phyloP scores from a whole-genome alignment of 768 basidiomycete species.

The Gloeophyllum trabeum region DNA sequence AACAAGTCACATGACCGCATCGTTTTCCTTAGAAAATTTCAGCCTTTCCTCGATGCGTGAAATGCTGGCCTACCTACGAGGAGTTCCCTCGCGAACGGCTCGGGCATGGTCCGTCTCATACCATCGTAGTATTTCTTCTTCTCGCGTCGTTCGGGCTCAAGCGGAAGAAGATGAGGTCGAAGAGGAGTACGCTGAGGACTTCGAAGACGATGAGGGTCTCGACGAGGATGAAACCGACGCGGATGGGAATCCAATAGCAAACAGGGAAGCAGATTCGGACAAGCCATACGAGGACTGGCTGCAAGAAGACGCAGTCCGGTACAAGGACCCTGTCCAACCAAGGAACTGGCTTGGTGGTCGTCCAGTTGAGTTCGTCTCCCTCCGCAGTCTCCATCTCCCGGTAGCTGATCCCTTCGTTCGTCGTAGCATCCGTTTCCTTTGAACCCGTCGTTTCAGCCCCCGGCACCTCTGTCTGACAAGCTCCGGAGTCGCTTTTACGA shows the following conservation, averaged over 20 bases:
- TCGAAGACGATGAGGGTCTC: slow-evolving; percentile 11
- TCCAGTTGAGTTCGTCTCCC: slow-evolving; percentile 34
- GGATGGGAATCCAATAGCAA: slow-evolving; percentile 1
- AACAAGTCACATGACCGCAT: not conserved
- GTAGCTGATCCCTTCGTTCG: slow-evolving; percentile 5
- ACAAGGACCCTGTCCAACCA: slow-evolving; percentile 29
- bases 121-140: not conserved
- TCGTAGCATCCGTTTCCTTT: slow-evolving; percentile 69
- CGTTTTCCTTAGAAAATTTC: not conserved
- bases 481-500: slow-evolving; percentile 47
- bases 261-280: slow-evolving; percentile 3
- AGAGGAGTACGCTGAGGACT: slow-evolving; percentile 3
- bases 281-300: slow-evolving; percentile 27
- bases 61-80: not conserved
- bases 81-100: not conserved
- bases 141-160: not conserved
- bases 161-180: slow-evolving; percentile 10
- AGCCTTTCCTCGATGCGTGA: not conserved
- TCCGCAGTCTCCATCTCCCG: slow-evolving; percentile 1
- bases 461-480: slow-evolving; percentile 58
- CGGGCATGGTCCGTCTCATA: not conserved
- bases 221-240: slow-evolving; percentile 9
- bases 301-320: slow-evolving; percentile 27
- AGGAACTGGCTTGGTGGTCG: slow-evolving; percentile 53
- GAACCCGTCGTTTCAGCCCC: slow-evolving; percentile 78